Evolutionary conservation across 306 rosid species (phyloP).

Genomic region (Sicyos baderoa): DNA sequence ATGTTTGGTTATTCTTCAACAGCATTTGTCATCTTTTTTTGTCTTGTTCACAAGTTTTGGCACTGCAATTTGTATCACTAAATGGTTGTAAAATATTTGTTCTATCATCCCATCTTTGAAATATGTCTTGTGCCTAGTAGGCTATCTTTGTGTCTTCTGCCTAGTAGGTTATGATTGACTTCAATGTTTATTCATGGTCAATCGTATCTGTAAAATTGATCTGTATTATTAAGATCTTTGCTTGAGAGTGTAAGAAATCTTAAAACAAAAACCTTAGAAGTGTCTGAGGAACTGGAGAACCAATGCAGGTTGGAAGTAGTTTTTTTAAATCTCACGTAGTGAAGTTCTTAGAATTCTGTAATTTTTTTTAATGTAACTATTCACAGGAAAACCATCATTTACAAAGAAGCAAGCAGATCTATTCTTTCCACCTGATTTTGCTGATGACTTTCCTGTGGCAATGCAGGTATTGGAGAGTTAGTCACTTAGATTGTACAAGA

Average conservation of each 20-base stretch:
- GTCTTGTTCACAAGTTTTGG: not conserved
- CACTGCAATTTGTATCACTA: not conserved
- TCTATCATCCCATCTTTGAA: not conserved
- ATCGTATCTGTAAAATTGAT: not conserved
- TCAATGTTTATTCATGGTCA: not conserved
- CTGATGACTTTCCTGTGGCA: conserved; percentile 95
- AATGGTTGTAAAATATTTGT: not conserved
- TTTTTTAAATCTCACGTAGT: not conserved
- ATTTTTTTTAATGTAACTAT: conserved; percentile 18
- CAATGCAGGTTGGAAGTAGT: conserved; percentile 15
- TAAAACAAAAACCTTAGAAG: not conserved
- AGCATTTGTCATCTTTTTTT: not conserved
- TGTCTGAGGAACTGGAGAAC: not conserved
- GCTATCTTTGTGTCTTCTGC: not conserved
- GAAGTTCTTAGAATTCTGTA: not conserved
- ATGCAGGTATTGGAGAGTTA: conserved; percentile 68
- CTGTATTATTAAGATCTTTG: not conserved
- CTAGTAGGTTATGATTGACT: not conserved
- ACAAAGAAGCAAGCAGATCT: conserved; percentile 97
- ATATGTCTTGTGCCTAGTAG: not conserved
- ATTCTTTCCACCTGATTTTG: conserved; percentile 98
- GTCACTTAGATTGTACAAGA: conserved; percentile 15
- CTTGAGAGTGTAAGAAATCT: not conserved
- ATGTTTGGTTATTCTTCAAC: not conserved
- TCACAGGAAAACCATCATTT: conserved; percentile 89